Base-by-base conservation (phyloP, 108 stramenopile species). In the Conticribra weissflogii region DNA sequence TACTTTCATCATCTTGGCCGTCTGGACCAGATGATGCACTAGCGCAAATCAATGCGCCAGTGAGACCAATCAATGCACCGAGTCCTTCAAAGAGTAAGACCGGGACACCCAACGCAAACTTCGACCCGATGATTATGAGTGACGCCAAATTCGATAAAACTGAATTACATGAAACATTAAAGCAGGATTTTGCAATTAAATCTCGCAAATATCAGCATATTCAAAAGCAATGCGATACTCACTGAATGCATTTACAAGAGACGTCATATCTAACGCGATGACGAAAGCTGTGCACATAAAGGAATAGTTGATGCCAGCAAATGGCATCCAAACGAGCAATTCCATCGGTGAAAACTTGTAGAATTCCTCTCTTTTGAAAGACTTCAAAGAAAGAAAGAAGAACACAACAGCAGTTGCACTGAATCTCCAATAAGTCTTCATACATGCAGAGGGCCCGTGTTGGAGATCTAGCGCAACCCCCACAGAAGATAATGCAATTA, bases 401-500 rank as follows among this genome's bases (percentile, higher is more conserved):
- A 34, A 83, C 15, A 50, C 74, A 33, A 88, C 9, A 18, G 68
- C 52, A 22, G 89, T 86, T 8, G 69, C 74, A 30, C 18, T 56
- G 31, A 83, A 74, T 25, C 85, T 46, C 89, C 89, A 90, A 23
- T 72, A 72, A 53, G 86, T 54, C 50, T 90, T 90, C 75, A 88
- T 78, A 19, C 58, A 58, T 0, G 78, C 41, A 17, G 76, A 55
- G 29, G 62, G 70, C 3, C 56, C 74, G 17, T 62, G 33, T 81
- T 88, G 84, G 30, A 87, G 54, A 28, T 82, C 62, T 0, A 86
- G 63, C 19, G 83, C 54, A 0, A 84, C 83, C 16, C 85, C 86
- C 45, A 83, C 67, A 25, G 78, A 63, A 22, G 81, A 76, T 2
- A 87, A 36, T 16, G 85, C 79, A 23, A 90, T 44, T 1, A 90